Conservation (phyloP, 2,329 filamentous ascomycete genomes). For the Venturia pyrina region DNA sequence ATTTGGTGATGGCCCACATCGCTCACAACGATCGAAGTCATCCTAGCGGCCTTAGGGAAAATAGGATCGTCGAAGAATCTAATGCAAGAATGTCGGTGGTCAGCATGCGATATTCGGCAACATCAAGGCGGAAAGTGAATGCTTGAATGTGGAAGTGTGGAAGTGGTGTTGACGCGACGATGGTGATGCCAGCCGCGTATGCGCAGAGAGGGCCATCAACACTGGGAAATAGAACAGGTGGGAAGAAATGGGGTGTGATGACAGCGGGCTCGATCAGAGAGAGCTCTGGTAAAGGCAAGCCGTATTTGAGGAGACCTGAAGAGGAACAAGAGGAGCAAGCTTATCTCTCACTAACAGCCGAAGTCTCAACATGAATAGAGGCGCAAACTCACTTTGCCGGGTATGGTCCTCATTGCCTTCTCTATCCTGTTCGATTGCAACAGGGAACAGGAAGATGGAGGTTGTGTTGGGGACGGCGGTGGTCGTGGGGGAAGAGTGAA, state of each 20-base stretch:
- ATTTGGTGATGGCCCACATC: slow-evolving; percentile 60
- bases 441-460: neutral
- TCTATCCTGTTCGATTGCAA: neutral
- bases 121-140: neutral
- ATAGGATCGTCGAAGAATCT: neutral
- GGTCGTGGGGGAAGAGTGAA: neutral
- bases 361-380: neutral
- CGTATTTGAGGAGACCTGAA: neutral
- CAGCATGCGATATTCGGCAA: neutral
- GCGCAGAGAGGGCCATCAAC: neutral
- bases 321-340: neutral
- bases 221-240: neutral
- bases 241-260: neutral
- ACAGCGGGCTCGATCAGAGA: neutral
- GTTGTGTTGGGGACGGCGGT: neutral
- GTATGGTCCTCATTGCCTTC: neutral
- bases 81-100: neutral
- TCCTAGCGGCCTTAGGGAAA: slow-evolving; percentile 19
- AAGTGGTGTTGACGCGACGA: neutral
- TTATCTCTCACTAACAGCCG: neutral
- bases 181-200: neutral
- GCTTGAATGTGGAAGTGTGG: neutral
- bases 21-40: slow-evolving; percentile 51
- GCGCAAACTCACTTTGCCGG: neutral
- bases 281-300: neutral